Base-by-base conservation (phyloP, 1,284 basidiomycete genomes). In the Ceratobasidium sp. region DNA sequence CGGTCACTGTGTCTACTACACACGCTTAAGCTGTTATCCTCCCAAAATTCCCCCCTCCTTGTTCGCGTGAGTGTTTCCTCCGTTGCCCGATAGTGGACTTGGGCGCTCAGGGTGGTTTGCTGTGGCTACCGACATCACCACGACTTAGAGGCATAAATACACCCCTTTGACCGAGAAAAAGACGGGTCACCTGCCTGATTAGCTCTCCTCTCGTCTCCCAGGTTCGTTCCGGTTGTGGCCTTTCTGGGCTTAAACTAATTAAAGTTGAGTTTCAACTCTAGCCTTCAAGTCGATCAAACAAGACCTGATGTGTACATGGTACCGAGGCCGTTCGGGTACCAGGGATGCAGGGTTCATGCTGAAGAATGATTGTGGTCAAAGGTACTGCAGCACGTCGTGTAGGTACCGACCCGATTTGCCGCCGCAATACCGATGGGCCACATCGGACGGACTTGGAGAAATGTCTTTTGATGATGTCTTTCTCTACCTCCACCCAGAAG, bases 381-480 rank as follows among this genome's bases (percentile, higher is more conserved):
- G 64, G 53, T 68, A 47, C 29, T 68, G 64, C 32, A 22, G 12
- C 27, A 47, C 52, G 7, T 68, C 64, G 27, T 13, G 17, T 31
- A 68, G 42, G 53, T 68, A 45, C 34, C 34, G 64, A 7, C 64
- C 64, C 22, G 52, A 68, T 35, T 15, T 68, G 27, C 52, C 42
- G 7, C 64, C 64, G 38, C 29, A 32, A 22, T 27, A 47, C 38
- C 52, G 64, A 17, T 53, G 64, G 40, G 32, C 52, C 15, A 68
- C 52, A 20, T 53, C 64, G 20, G 64, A 68, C 34, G 64, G 64
- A 1, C 15, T 68, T n/a, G 64, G 64, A 12, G 64, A 68, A 12
- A 35, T 68, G 40, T 68, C 64, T 8, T 68, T 68, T 42, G 64
- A 68, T n/a, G 64, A 68, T 15, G 64, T 68, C 12, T 68, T 68